Evolutionary conservation across 768 basidiomycete genomes (phyloP).

Genomic region (Coprinopsis sp.): DNA sequence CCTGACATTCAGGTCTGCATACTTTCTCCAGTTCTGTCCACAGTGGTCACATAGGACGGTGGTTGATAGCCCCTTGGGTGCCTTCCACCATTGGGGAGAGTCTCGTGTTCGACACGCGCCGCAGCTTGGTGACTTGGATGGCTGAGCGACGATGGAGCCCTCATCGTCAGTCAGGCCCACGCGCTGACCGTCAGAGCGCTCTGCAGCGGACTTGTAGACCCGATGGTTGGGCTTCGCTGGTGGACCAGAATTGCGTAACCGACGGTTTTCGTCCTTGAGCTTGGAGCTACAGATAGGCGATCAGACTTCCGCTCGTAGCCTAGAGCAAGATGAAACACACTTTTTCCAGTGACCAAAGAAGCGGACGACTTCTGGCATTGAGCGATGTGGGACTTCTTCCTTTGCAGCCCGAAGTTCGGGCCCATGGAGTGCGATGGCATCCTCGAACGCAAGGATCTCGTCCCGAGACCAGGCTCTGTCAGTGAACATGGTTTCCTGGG

Average conservation of each 20-base stretch:
- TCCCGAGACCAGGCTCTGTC: slow-evolving; percentile 70
- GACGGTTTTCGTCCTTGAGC: slow-evolving; percentile 64
- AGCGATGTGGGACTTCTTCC: slow-evolving; percentile 66
- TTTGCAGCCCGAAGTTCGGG: slow-evolving; percentile 77
- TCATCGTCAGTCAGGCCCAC: slow-evolving; percentile 68
- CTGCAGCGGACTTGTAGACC: slow-evolving; percentile 33
- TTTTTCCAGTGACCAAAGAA: slow-evolving; percentile 88
- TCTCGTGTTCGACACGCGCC: slow-evolving; percentile 84
- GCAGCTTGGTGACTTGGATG: slow-evolving; percentile 57
- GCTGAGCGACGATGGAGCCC: slow-evolving; percentile 61
- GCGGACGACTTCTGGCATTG: slow-evolving; percentile 74
- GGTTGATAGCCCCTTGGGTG: slow-evolving; percentile 78
- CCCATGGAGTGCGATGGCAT: slow-evolving; percentile 65
- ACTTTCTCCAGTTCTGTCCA: slow-evolving; percentile 88
- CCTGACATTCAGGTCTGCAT: slow-evolving; percentile 80
- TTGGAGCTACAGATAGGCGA: slow-evolving; percentile 40
- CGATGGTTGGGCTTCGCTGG: slow-evolving; percentile 31
- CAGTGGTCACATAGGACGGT: slow-evolving; percentile 81
- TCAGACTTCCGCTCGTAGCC: slow-evolving; percentile 6
- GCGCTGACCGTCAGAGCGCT: slow-evolving; percentile 40
- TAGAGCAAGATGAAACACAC: slow-evolving; percentile 31
- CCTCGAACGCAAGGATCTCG: slow-evolving; percentile 72
- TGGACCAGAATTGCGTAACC: slow-evolving; percentile 37
- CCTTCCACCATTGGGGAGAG: slow-evolving; percentile 84
- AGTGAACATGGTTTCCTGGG: slow-evolving; percentile 53